Conservation (phyloP, 1,139 yeast species). For the Hyphopichia wangnamkhiaoensis region DNA sequence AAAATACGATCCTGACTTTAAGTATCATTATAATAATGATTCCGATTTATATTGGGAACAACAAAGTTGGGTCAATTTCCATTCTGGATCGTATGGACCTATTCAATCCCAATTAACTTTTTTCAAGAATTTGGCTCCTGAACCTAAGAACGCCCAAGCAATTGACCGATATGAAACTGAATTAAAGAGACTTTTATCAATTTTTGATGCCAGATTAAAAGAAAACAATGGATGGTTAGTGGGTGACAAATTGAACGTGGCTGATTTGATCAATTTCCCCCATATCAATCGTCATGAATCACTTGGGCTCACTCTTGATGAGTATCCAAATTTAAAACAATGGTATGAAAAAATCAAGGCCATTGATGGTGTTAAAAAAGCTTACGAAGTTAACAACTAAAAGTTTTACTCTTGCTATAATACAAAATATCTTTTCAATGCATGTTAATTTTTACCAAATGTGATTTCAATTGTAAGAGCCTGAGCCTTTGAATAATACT, state of each 20-base stretch:
- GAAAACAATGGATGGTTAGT: slow-evolving; percentile 5
- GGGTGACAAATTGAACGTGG: slow-evolving; percentile 12
- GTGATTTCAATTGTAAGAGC: too few species aligned
- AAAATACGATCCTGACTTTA: slow-evolving; percentile 10
- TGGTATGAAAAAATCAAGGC: background rate
- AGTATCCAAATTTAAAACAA: background rate
- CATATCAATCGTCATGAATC: background rate
- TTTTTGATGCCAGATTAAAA: slow-evolving; percentile 7
- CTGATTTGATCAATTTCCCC: slow-evolving; percentile 6
- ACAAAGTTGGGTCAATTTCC: slow-evolving; percentile 11
- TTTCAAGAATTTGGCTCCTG: background rate
- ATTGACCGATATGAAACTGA: background rate
- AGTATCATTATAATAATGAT: slow-evolving; percentile 6
- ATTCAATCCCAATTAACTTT: background rate
- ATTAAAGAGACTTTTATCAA: slow-evolving; percentile 4
- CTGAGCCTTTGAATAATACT: too few species aligned
- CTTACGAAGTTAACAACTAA: too few species aligned
- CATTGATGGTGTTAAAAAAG: background rate
- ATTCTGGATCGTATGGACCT: slow-evolving; percentile 5
- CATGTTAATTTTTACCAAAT: too few species aligned
- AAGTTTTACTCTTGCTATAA: too few species aligned
- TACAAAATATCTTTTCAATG: too few species aligned
- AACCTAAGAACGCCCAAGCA: background rate
- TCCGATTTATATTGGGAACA: slow-evolving; percentile 10
- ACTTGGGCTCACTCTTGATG: background rate